These are phyloP conservation scores for Pugionium cornutum DNA, from an alignment of 345 rosid species.

Conservation along the genomic window DNA sequence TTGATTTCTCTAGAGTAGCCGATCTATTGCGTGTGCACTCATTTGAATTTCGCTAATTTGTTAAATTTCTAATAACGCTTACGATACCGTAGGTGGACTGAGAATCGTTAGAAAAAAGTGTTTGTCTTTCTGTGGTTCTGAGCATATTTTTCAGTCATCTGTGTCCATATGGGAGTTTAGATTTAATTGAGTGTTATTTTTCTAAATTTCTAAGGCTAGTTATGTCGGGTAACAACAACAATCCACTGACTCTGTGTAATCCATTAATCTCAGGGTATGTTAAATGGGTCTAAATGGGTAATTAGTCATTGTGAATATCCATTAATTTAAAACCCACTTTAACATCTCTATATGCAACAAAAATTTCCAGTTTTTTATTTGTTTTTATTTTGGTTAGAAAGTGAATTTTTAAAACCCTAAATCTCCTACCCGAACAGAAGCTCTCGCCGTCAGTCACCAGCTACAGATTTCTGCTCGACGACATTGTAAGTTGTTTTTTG, in stretches of 20 bases:
- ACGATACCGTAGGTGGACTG: not conserved
- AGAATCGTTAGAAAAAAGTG: not conserved
- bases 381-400: not conserved
- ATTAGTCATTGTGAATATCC: no score
- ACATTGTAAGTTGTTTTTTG: slow-evolving; percentile 25
- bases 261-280: no score
- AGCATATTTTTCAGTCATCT: not conserved
- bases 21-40: slow-evolving; percentile 17
- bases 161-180: not conserved
- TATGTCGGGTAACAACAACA: slow-evolving; percentile 66
- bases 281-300: no score
- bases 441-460: slow-evolving; percentile 35
- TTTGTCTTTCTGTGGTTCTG: not conserved
- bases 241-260: slow-evolving; percentile 42
- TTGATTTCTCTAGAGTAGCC: slow-evolving; percentile 1
- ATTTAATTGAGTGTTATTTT: slow-evolving; percentile 7
- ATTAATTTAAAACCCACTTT: no score
- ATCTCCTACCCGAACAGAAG: slow-evolving; percentile 5
- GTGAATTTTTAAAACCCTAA: slow-evolving; percentile 38
- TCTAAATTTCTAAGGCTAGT: not conserved
- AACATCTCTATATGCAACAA: not conserved
- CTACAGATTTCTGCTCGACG: slow-evolving; percentile 21
- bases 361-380: not conserved
- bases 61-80: not conserved
- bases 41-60: not conserved